Evolutionary conservation across 1,139 yeast genomes (phyloP), one percentile per base, ranked within the genome.

Genomic region (Debaryomyces subglobosus): DNA sequence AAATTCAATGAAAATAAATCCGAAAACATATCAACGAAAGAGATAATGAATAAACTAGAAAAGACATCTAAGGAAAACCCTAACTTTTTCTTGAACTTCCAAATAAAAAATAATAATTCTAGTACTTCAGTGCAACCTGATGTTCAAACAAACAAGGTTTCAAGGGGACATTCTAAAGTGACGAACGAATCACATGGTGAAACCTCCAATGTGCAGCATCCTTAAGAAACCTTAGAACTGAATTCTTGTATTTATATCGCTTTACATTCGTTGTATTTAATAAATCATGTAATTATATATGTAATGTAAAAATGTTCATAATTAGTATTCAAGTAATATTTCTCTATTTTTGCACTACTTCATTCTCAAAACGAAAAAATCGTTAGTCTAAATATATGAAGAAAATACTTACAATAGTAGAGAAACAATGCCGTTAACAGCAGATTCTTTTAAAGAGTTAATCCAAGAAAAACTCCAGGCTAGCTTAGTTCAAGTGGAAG

Each of bases 401-500:
- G 10, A 21, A 35, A n/a, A 12, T 35, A 16, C 16, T 4, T 23
- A 18, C n/a, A 10, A 20, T 35, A 34, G 12, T 12, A 32, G 35
- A 34, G n/a, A 18, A 3, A 24, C 33, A 24, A 72, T 72, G 77
- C 56, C 75, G 45, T 63, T 80, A 49, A 78, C 82, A 5, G 65
- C 78, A 3, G 84, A 79, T 10, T 56, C 71, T 8, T 67, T 84
- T 30, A 73, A 78, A 51, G 61, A 64, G 7, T 67, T 77, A 32
- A 82, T 84, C 45, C 67, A 71, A 50, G 76, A 78, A n/a, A 67
- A 84, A 46, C 71, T 84, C 21, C 66, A 71, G 25, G 85, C 87
- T 2, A 57, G 65, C 1, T 72, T 82, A 49, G 88, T 82, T 4
- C 82, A 81, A 57, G 89, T 84, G 4, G 86, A 83, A 57, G 86